Percentiles rank a stretch among this genome's conserved stretches.
Conservation (phyloP, 805 yeast species). For the Ogataea pini region DNA sequence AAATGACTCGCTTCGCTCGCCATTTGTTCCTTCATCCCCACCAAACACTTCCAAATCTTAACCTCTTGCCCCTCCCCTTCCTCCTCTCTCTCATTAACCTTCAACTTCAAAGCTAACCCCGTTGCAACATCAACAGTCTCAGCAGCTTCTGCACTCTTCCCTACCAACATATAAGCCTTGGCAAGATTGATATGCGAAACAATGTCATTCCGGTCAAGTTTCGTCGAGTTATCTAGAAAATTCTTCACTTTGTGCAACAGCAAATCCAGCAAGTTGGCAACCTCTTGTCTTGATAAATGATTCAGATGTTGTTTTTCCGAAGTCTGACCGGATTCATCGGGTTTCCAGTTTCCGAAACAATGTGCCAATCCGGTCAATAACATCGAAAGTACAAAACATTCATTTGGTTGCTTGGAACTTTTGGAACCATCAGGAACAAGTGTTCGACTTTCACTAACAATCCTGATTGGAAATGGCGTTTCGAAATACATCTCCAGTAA, state of each 20-base stretch:
- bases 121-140: slow-evolving; percentile 15
- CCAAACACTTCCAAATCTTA: slow-evolving; percentile 17
- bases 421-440: slow-evolving; percentile 4
- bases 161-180: slow-evolving; percentile 14
- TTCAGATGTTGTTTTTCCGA: no score
- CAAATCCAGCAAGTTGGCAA: slow-evolving; percentile 4
- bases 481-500: slow-evolving; percentile 17
- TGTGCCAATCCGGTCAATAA: slow-evolving; percentile 13
- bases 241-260: slow-evolving; percentile 9
- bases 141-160: slow-evolving; percentile 11
- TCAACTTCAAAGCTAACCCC: slow-evolving; percentile 18
- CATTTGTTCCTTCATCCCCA: slow-evolving; percentile 11
- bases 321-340: neutral
- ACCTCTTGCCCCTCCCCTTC: slow-evolving; percentile 3
- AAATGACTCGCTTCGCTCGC: neutral
- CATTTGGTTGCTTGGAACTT: slow-evolving; percentile 10
- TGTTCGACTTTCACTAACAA: slow-evolving; percentile 11
- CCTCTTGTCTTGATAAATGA: slow-evolving; percentile 1
- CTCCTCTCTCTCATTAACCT: slow-evolving; percentile 17
- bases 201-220: slow-evolving; percentile 19
- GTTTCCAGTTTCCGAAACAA: slow-evolving; percentile 1
- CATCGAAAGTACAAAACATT: slow-evolving; percentile 14
- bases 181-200: slow-evolving; percentile 21
- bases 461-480: slow-evolving; percentile 10
- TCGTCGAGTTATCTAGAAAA: slow-evolving; percentile 17